phyloP scores from a whole-genome alignment of 352 stramenopile species.

The Thraustochytrium striatum region DNA sequence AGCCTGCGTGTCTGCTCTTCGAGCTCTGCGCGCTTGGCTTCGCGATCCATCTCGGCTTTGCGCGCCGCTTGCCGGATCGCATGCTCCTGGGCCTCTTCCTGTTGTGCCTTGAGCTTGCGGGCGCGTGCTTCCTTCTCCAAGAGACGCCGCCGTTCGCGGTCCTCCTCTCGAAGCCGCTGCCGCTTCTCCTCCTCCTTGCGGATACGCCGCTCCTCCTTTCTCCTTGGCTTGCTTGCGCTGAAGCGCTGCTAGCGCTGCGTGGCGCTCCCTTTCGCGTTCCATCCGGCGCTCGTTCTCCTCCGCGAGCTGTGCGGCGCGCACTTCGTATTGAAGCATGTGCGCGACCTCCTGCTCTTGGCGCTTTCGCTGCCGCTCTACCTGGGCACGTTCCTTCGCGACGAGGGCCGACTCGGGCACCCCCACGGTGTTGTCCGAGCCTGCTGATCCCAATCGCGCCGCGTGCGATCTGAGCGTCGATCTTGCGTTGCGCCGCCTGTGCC shows the following conservation, averaged over 20 bases:
- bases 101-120: neutral
- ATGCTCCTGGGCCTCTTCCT: neutral
- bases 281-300: constrained; percentile 21
- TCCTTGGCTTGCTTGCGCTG: neutral
- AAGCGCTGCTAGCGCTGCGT: neutral
- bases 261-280: neutral
- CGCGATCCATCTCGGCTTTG: neutral
- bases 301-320: neutral
- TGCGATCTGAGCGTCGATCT: neutral
- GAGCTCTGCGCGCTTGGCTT: neutral
- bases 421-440: neutral
- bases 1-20: neutral
- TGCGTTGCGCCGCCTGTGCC: neutral
- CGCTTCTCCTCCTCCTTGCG: neutral
- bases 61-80: neutral
- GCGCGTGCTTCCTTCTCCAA: constrained; percentile 7
- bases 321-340: neutral
- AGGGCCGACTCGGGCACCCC: neutral
- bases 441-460: neutral
- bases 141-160: neutral
- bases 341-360: constrained; percentile 24
- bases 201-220: neutral
- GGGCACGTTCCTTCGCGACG: neutral
- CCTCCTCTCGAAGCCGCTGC: neutral
- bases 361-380: constrained; percentile 13